A percentile compares a stretch with the other conserved stretches of the same genome.
phyloP scores from a whole-genome alignment of 1,284 basidiomycete species.

The Vanrija pseudolonga region DNA sequence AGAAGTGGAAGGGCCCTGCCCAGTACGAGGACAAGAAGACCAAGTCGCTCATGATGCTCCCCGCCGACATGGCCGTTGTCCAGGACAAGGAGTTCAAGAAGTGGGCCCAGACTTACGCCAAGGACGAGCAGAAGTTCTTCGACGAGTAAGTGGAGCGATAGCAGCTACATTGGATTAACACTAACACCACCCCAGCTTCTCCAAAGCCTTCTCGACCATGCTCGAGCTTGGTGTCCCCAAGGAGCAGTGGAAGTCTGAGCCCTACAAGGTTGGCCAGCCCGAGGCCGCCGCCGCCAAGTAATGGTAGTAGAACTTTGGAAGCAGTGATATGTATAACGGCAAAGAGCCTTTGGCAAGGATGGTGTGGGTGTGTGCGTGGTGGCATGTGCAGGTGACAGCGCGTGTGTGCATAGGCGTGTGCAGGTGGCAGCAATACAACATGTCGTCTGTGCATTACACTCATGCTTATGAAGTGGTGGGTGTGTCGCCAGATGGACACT shows the following conservation, averaged over 20 bases:
- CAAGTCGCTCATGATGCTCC: constrained; percentile 88
- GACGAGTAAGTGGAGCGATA: constrained; percentile 62
- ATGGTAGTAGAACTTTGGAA: neutral
- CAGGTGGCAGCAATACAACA: too few species aligned
- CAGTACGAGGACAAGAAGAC: constrained; percentile 78
- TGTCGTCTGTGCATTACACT: too few species aligned
- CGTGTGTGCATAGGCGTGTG: too few species aligned
- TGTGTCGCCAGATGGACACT: too few species aligned
- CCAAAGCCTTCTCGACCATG: constrained; percentile 66
- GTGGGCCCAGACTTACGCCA: constrained; percentile 75
- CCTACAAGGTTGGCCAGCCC: constrained; percentile 62
- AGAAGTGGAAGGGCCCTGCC: constrained; percentile 52
- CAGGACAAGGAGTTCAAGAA: constrained; percentile 88
- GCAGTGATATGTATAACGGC: too few species aligned
- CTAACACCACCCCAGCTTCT: constrained; percentile 60
- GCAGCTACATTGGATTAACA: neutral
- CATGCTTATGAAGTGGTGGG: too few species aligned
- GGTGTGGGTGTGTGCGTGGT: too few species aligned
- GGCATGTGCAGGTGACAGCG: too few species aligned
- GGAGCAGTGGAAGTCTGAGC: constrained; percentile 67
- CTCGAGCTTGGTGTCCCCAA: constrained; percentile 86
- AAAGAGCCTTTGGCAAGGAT: too few species aligned
- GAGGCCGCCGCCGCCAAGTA: neutral
- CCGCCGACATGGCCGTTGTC: constrained; percentile 71
- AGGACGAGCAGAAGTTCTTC: constrained; percentile 79